Conservation (phyloP, 1,284 basidiomycete genomes). For the Kwoniella shivajii region DNA sequence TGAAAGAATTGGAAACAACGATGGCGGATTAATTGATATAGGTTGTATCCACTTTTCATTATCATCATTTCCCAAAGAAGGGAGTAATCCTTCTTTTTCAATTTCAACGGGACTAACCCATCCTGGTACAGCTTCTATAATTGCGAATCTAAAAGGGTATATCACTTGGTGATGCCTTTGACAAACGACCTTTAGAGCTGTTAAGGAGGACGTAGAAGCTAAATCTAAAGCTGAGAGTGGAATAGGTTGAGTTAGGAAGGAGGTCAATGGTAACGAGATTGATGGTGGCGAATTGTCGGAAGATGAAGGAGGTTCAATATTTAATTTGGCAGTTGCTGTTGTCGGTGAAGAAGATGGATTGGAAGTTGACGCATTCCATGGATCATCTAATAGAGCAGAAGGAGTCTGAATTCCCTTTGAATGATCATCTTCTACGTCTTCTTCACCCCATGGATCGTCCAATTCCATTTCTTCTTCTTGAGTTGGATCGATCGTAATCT, state of each 20-base stretch:
- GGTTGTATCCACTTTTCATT: conserved; percentile 53
- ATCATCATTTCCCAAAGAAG: conserved; percentile 59
- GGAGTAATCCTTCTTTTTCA: conserved; percentile 66
- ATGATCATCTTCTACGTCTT: conserved; percentile 38
- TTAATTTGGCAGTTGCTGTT: not conserved
- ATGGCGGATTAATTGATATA: not conserved
- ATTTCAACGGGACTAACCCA: conserved; percentile 63
- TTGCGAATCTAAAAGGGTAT: conserved; percentile 68
- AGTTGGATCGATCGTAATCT: not conserved
- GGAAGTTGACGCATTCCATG: conserved; percentile 41
- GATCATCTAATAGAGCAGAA: conserved; percentile 27
- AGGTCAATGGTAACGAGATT: conserved; percentile 62
- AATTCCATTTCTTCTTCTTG: conserved; percentile 54
- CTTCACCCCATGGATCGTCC: conserved; percentile 76
- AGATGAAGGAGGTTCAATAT: not conserved
- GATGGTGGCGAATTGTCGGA: conserved; percentile 11
- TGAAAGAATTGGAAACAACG: not conserved
- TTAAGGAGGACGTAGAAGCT: conserved; percentile 65
- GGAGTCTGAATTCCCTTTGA: not conserved
- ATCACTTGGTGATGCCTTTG: conserved; percentile 62
- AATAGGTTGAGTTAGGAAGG: conserved; percentile 67
- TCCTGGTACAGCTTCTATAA: conserved; percentile 73
- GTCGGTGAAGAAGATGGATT: not conserved
- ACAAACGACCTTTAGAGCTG: conserved; percentile 63
- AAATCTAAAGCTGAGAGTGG: conserved; percentile 65